phyloP scores from a whole-genome alignment of 78 protist species.

The Capsaspora owczarzaki region DNA sequence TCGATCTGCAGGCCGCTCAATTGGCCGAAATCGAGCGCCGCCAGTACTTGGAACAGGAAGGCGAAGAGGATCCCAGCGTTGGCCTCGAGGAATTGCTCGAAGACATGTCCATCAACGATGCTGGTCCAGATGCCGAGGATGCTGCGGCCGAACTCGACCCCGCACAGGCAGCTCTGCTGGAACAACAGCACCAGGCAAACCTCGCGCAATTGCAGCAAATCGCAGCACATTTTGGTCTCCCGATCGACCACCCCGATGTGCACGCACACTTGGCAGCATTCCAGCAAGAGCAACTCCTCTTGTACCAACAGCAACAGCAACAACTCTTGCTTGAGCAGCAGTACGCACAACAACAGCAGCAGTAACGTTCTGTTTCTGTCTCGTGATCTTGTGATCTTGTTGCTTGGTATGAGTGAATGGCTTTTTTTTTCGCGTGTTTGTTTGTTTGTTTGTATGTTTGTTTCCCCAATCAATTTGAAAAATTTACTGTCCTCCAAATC shows the following conservation, averaged over 20 bases:
- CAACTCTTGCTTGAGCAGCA: no score
- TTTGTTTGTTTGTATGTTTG: background rate
- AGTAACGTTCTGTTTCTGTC: background rate
- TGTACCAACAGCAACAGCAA: no score
- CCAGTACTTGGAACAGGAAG: no score
- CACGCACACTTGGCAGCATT: no score
- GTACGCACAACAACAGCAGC: background rate
- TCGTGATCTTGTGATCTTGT: background rate
- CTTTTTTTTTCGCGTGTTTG: no score
- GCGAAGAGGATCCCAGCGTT: no score
- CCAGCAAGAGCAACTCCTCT: no score
- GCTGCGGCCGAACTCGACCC: background rate
- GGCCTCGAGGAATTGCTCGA: constrained; percentile 31
- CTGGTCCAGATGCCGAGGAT: background rate
- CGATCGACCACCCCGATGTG: no score
- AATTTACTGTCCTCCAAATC: background rate
- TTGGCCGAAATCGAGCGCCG: constrained; percentile 38
- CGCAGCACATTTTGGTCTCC: no score
- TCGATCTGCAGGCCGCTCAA: constrained; percentile 5
- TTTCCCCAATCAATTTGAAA: background rate
- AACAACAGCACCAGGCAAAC: no score
- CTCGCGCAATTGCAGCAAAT: no score
- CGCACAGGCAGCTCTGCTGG: no score
- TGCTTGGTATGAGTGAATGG: background rate
- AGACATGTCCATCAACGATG: background rate